A percentile compares a stretch with the other conserved stretches of the same genome.
Evolutionary conservation across 1,139 yeast genomes (phyloP).

Genomic region (Cylindricascospora bacillispora): DNA sequence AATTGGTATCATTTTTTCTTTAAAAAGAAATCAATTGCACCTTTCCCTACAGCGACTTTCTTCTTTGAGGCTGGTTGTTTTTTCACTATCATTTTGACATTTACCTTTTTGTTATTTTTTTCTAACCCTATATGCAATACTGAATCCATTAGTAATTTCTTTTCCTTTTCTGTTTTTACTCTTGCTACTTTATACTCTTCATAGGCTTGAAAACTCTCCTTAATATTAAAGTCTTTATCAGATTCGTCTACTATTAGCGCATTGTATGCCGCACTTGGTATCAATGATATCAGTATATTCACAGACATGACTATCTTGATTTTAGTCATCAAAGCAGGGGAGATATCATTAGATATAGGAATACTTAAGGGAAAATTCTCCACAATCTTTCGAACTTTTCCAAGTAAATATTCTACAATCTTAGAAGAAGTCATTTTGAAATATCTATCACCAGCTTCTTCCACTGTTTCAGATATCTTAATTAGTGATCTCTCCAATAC

Average conservation of each 20-base stretch:
- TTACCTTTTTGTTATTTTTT: slow-evolving; percentile 6
- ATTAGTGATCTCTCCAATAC: slow-evolving; percentile 23
- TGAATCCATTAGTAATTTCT: slow-evolving; percentile 14
- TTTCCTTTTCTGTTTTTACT: slow-evolving; percentile 9
- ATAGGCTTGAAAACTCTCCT: slow-evolving; percentile 8
- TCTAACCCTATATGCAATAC: slow-evolving; percentile 18
- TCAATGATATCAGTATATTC: slow-evolving; percentile 19
- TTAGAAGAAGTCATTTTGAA: slow-evolving; percentile 33
- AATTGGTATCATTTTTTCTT: slow-evolving; percentile 21
- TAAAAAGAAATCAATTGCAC: slow-evolving; percentile 54
- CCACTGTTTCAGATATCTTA: slow-evolving; percentile 33
- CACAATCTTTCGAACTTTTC: slow-evolving; percentile 27
- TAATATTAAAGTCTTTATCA: slow-evolving; percentile 5
- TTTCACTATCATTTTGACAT: slow-evolving; percentile 16
- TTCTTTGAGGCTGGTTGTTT: slow-evolving; percentile 12
- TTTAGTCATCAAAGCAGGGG: slow-evolving; percentile 11
- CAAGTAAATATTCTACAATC: slow-evolving; percentile 27
- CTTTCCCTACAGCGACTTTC: slow-evolving; percentile 44
- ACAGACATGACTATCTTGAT: slow-evolving; percentile 14
- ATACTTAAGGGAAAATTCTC: slow-evolving; percentile 25
- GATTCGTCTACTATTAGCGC: slow-evolving; percentile 7
- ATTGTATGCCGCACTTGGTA: slow-evolving; percentile 17
- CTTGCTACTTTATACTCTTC: slow-evolving; percentile 6
- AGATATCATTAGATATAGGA: slow-evolving; percentile 12
- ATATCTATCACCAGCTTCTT: slow-evolving; percentile 37